Base-by-base conservation (phyloP, 169 alveolate genomes). In the Besnoitia besnoiti region DNA sequence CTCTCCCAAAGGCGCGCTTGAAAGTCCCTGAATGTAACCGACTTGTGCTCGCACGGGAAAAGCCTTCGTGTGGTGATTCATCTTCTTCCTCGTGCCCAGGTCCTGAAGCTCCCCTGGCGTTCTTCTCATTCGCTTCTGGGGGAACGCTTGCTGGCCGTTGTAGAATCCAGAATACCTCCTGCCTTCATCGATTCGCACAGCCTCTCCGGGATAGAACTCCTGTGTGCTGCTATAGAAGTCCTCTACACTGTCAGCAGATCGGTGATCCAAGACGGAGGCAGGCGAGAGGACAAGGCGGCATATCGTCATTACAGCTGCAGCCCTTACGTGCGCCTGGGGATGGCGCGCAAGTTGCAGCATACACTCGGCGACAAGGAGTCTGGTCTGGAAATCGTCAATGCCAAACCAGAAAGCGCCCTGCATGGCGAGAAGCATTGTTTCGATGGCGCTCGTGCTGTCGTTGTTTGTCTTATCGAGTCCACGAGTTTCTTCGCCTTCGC, bases 281-380 rank as follows among this genome's bases (percentile, higher is more conserved):
- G 82, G 82, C 82, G 67, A 73, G 82, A 73, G 82, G 27, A 73
- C 44, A n/a, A 73, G 82, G n/a, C 82, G 82, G 82, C 82, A 73
- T 1, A 73, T 30, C 82, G 82, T 73, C 47, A 10, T 27, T 16
- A 37, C 46, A n/a, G 82, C 82, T 30, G 82, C 82, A n/a, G 82
- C 82, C 82, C 82, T 7, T 19, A 73, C 39, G 39, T 39, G 82
- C 8, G 82, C 82, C 39, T 73, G 82, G 5, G 82, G 82, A n/a
- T 73, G 82, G 8, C 39, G 46, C 82, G 46, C n/a, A 7, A 73
- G 40, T 42, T 73, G 82, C 82, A 73, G 8, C 82, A 16, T 42
- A n/a, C 82, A 35, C n/a, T 73, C 82, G 5, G 82, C 82, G 24
- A 73, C 46, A n/a, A 73, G 44, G 44, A 73, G 82, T 37, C 82